Percentiles rank a stretch among this genome's conserved stretches.
Conservation (phyloP, 495 filamentous ascomycete species). For the Trichoderma gamsii region DNA sequence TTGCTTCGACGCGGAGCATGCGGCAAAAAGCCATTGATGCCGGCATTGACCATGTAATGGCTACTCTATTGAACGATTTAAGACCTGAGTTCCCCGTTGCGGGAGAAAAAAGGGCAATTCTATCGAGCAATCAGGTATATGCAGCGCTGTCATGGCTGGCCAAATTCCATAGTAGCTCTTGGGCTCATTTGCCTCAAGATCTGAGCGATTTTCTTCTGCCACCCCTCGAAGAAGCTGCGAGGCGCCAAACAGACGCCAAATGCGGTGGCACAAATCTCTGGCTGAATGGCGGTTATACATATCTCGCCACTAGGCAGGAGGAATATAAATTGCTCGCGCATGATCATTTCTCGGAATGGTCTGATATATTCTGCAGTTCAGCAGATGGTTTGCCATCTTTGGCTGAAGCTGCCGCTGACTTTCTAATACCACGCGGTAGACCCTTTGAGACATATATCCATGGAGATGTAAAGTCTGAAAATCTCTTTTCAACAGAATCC, state of each 20-base stretch:
- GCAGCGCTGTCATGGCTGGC: conserved; percentile 37
- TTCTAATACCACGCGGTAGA: conserved; percentile 16
- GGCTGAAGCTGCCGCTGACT: conserved; percentile 17
- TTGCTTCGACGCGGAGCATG: conserved; percentile 22
- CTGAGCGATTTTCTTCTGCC: conserved; percentile 25
- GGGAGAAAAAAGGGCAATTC: conserved; percentile 24
- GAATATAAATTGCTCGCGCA: conserved; percentile 30
- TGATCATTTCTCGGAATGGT: conserved; percentile 30
- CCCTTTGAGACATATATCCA: conserved; percentile 35
- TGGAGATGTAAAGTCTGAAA: conserved; percentile 43
- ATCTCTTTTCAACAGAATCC: conserved; percentile 28
- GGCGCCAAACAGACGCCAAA: conserved; percentile 16
- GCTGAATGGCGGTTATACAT: conserved; percentile 43
- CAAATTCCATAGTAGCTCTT: conserved; percentile 36
- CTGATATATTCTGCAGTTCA: conserved; percentile 24
- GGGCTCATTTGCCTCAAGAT: conserved; percentile 19
- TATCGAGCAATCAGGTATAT: conserved; percentile 24
- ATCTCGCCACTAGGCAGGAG: conserved; percentile 36
- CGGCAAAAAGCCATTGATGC: conserved; percentile 23
- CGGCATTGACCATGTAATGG: conserved; percentile 30
- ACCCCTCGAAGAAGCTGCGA: conserved; percentile 30
- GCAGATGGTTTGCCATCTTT: neutral
- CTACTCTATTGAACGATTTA: conserved; percentile 27
- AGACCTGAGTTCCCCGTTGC: conserved; percentile 24
- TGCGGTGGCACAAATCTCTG: conserved; percentile 28